A percentile compares a stretch with the other conserved stretches of the same genome.
Conservation (phyloP, 495 filamentous ascomycete genomes). For the Aspergillus wentii region DNA sequence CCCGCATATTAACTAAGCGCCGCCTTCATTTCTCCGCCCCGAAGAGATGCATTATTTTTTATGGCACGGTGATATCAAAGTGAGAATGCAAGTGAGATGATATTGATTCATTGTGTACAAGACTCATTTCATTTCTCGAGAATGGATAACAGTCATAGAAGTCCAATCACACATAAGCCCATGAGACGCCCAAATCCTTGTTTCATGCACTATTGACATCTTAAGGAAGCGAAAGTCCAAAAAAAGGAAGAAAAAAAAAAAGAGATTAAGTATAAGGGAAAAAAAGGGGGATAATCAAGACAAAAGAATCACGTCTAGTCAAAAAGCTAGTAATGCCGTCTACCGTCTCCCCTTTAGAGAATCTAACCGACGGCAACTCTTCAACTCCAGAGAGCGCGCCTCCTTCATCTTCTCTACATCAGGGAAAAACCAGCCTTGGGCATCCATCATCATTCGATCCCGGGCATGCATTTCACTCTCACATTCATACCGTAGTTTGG, state of each 20-base stretch:
- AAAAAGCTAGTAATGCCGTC: too few relatives aligned
- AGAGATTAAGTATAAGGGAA: constrained; percentile 4
- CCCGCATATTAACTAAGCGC: constrained; percentile 14
- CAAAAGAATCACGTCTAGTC: background rate
- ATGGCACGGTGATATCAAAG: too few relatives aligned
- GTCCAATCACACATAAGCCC: constrained; percentile 11
- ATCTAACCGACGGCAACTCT: constrained; percentile 50
- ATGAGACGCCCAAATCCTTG: background rate
- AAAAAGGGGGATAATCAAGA: background rate
- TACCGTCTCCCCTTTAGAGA: constrained; percentile 34
- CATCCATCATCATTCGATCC: constrained; percentile 66
- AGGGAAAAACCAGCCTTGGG: constrained; percentile 83
- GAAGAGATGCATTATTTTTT: too few relatives aligned
- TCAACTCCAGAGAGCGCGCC: constrained; percentile 57
- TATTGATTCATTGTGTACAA: too few relatives aligned
- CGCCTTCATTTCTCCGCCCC: constrained; percentile 12
- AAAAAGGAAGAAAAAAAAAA: constrained; percentile 5
- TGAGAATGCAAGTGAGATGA: too few relatives aligned
- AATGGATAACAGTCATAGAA: constrained; percentile 4
- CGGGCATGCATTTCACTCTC: constrained; percentile 60
- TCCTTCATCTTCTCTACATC: constrained; percentile 71
- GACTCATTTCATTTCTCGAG: background rate
- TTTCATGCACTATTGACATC: constrained; percentile 1
- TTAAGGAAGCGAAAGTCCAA: constrained; percentile 4
- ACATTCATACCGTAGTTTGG: constrained; percentile 61